Evolutionary conservation across 2,329 filamentous ascomycete species (phyloP), one percentile per base, ranked within the genome.

Genomic region (Exutisphaerella laricina): DNA sequence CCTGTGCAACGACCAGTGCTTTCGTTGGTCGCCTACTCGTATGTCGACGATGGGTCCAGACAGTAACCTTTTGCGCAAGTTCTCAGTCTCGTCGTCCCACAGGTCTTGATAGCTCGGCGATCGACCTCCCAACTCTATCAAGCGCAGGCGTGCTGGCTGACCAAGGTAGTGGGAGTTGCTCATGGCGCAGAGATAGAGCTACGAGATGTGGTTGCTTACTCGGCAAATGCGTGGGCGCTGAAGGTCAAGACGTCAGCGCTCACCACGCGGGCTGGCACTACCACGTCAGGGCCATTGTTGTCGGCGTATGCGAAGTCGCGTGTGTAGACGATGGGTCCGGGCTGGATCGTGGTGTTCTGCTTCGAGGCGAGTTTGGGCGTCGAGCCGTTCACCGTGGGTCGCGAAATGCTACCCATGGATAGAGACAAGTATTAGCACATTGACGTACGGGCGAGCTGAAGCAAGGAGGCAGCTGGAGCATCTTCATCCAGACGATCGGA

Each of bases 31-130:
- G 46, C 73, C 73, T 29, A 77, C 73, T 51, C 68, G 70, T 28
- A 77, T 64, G 52, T 75, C 70, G 51, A 76, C 65, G 36, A 72
- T 66, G 22, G 70, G 67, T 38, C 74, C 73, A 36, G 72, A 74
- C 23, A 77, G 67, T 25, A 77, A 66, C 61, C 73, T 77, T 66
- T 67, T 61, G 61, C 62, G 66, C 55, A 67, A 59, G 23, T 63
- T 58, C 58, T 73, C 68, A 72, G 69, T 68, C 42, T 57, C 46
- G 41, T 56, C 46, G 37, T 55, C 44, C 40, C 43, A 14, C 20
- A 37, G 32, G 35, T 45, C 22, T 28, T 46, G 43, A 36, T 30
- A 51, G 41, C 33, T 46, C 38, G 48, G 45, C 37, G 41, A 41
- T 16, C 40, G 43, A 20, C 42, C 43, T 16, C 41, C 41, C 29